Conservation (phyloP, 176 grass and related monocot species). For the Triticum aestivum region IWGSC_CS_RefSeq_v2.1 NC_057802.1:589752570-589753069, state of each 20-base stretch:
- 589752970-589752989: no score
- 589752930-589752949: no score
- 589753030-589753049: no score
- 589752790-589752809: background rate
- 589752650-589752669: background rate
- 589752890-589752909: no score
- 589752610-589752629: constrained; percentile 72
- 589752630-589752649: constrained; percentile 43
- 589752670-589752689: constrained; percentile 17
- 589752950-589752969: no score
- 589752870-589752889: no score
- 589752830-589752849: background rate
- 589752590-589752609: constrained; percentile 69
- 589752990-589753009: no score
- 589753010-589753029: no score
- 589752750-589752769: no score
- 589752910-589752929: no score
- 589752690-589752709: background rate
- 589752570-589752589: constrained; percentile 72
- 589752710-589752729: constrained; percentile 27
- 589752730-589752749: background rate
- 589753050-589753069: no score
- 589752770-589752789: constrained; percentile 15
- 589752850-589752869: background rate
- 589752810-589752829: background rate